Percentiles rank a stretch among this genome's conserved stretches.
Evolutionary conservation across 441 rosid genomes (phyloP).

Genomic region (Gossypium armourianum): DNA sequence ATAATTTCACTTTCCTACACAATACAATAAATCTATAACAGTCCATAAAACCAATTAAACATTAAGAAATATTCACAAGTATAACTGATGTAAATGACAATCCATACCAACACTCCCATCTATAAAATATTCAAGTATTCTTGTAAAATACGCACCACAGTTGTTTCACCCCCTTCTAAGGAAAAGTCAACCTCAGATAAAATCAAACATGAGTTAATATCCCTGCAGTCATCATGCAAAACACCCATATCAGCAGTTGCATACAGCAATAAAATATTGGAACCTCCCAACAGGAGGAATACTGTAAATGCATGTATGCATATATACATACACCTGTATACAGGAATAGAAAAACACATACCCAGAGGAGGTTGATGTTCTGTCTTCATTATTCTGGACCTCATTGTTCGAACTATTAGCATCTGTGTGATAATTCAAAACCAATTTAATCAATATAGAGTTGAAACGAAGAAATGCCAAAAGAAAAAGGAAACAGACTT

Average conservation of each 20-base stretch:
- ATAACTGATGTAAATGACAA: neutral
- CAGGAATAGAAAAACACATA: constrained; percentile 19
- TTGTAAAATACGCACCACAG: constrained; percentile 46
- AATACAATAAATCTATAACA: neutral
- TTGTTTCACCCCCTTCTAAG: constrained; percentile 54
- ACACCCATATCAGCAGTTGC: constrained; percentile 15
- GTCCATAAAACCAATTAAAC: constrained; percentile 1
- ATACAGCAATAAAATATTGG: neutral
- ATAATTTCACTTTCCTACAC: neutral
- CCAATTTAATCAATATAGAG: constrained; percentile 5
- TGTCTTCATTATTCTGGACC: constrained; percentile 32
- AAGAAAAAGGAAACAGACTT: constrained; percentile 10
- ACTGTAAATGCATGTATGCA: neutral
- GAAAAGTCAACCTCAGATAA: constrained; percentile 58
- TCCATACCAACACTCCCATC: neutral
- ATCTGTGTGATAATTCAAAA: constrained; percentile 33
- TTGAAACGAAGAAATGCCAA: neutral
- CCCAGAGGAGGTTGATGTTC: constrained; percentile 30
- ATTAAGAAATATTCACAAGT: neutral
- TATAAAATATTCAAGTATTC: constrained; percentile 10
- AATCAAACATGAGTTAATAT: constrained; percentile 36
- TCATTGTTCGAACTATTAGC: constrained; percentile 37
- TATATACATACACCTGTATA: neutral
- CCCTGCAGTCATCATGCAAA: constrained; percentile 38
- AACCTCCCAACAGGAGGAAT: neutral